Evolutionary conservation across 23 red algal genomes (phyloP).

Genomic region (Gracilaria gracilis): DNA sequence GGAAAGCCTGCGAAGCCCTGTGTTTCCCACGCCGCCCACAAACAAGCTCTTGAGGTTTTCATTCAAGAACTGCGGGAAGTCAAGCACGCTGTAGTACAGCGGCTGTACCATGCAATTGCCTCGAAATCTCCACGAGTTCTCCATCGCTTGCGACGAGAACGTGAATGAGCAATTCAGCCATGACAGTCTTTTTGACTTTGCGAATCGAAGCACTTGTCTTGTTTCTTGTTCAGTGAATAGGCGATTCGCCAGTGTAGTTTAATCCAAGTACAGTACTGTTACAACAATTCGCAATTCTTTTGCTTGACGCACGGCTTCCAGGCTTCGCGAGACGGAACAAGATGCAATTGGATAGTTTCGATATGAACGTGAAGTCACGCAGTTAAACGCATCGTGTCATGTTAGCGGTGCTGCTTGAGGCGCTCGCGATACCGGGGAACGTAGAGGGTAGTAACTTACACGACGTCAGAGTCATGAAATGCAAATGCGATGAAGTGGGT

Average conservation of each 20-base stretch:
- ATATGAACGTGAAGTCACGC: not conserved
- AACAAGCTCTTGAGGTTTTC: too few relatives aligned
- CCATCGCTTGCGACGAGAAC: too few relatives aligned
- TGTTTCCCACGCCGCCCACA: too few relatives aligned
- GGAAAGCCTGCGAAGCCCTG: too few relatives aligned
- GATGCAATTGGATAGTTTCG: not conserved
- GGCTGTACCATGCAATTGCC: too few relatives aligned
- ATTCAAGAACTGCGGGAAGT: too few relatives aligned
- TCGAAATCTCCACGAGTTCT: too few relatives aligned
- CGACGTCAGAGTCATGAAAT: slow-evolving; percentile 99
- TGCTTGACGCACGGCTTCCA: slow-evolving; percentile 94
- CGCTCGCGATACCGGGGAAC: not conserved
- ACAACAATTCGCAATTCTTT: slow-evolving; percentile 96
- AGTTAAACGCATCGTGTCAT: not conserved
- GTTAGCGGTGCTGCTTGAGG: not conserved
- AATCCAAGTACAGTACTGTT: slow-evolving; percentile 98
- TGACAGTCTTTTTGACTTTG: not conserved
- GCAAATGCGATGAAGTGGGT: slow-evolving; percentile 98
- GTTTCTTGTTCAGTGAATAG: not conserved
- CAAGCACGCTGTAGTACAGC: too few relatives aligned
- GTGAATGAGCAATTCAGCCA: too few relatives aligned
- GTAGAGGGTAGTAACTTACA: slow-evolving; percentile 67
- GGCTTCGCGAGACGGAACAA: slow-evolving; percentile 42
- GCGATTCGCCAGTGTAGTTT: slow-evolving; percentile 23
- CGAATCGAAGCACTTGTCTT: not conserved